These are phyloP conservation scores for Apiotrichum porosum DNA, from an alignment of 1,284 basidiomycete genomes.

Conservation along the genomic window DNA sequence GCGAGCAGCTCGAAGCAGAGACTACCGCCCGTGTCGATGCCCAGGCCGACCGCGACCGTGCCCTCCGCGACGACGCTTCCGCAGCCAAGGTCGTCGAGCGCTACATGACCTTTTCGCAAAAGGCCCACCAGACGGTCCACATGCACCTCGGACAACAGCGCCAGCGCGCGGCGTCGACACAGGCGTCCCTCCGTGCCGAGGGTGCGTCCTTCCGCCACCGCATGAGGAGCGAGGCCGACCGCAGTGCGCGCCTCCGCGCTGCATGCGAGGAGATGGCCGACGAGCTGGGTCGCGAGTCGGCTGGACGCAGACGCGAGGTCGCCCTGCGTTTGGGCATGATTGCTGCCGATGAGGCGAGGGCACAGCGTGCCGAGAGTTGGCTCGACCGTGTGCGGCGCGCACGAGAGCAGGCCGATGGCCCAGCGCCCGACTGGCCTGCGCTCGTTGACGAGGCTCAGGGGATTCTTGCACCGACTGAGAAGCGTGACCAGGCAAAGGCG, in stretches of 20 bases:
- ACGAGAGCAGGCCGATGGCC: slow-evolving; percentile 30
- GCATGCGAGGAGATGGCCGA: slow-evolving; percentile 68
- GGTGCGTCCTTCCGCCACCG: slow-evolving; percentile 17
- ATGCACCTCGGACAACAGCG: slow-evolving; percentile 56
- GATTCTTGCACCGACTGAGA: slow-evolving; percentile 54
- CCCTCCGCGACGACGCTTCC: slow-evolving; percentile 64
- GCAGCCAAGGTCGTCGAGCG: slow-evolving; percentile 80
- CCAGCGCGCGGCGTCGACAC: slow-evolving; percentile 61
- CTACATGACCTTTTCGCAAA: slow-evolving; percentile 87
- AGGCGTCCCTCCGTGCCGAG: slow-evolving; percentile 54
- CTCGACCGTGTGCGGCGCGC: slow-evolving; percentile 39
- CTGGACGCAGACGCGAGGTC: slow-evolving; percentile 69
- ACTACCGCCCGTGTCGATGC: slow-evolving; percentile 59
- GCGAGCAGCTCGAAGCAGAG: slow-evolving; percentile 62
- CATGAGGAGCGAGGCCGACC: slow-evolving; percentile 24
- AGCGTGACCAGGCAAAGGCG: neutral
- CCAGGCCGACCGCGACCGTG: slow-evolving; percentile 57
- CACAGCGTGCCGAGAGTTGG: slow-evolving; percentile 38
- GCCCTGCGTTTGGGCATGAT: slow-evolving; percentile 63
- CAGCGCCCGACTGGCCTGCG: slow-evolving; percentile 22
- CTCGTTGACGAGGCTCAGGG: slow-evolving; percentile 58
- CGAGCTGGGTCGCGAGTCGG: slow-evolving; percentile 67
- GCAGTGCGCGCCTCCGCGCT: slow-evolving; percentile 54
- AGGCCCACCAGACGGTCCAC: slow-evolving; percentile 66
- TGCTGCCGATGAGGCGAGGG: slow-evolving; percentile 59